Base-by-base conservation (phyloP, 352 stramenopile genomes). In the Phytopythium chamaehyphon region DNA sequence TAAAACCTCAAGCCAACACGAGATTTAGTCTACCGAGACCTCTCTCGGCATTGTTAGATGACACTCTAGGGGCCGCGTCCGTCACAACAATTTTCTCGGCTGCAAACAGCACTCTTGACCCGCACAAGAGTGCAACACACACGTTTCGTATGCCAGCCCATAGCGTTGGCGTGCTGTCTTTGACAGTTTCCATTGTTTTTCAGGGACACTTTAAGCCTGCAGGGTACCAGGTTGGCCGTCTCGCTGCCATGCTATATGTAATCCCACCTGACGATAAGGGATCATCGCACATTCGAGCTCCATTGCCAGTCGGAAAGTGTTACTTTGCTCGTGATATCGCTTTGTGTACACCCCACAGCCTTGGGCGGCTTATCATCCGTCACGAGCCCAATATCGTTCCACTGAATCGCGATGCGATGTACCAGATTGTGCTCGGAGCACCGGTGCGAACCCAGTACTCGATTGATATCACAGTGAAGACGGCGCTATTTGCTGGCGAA, bases 181-280 rank as follows among this genome's bases (percentile, higher is more conserved):
- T 90, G 21, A 75, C 59, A 1, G 62, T 86, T 14, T 88, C 80
- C 1, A 63, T 89, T 10, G 69, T 86, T 9, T 90, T 90, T 19
- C 80, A 89, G 44, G 82, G 79, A 1, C 75, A 87, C 54, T 93
- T 93, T 66, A 74, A 72, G 19, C 76, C 71, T 0, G 54, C 75
- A 5, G 77, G 78, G 0, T 90, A 93, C 53, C 71, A 93, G 50
- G 86, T 88, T 31, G 83, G 83, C 19, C 67, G 80, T 1, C 61
- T 93, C 21, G 73, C 80, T n/a, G 80, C 63, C 11, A 87, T 90
- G 73, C 62, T 93, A 35, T 91, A 93, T 50, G 72, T 83, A 26
- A 35, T 87, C 4, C 76, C 73, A 37, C 51, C 56, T 9, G 26
- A 14, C 4, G 39, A 48, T 15, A 53, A 51, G 7, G 49, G 59